phyloP scores from a whole-genome alignment of 2,329 filamentous ascomycete genomes.

The Aspergillus fumigatiaffinis region DNA sequence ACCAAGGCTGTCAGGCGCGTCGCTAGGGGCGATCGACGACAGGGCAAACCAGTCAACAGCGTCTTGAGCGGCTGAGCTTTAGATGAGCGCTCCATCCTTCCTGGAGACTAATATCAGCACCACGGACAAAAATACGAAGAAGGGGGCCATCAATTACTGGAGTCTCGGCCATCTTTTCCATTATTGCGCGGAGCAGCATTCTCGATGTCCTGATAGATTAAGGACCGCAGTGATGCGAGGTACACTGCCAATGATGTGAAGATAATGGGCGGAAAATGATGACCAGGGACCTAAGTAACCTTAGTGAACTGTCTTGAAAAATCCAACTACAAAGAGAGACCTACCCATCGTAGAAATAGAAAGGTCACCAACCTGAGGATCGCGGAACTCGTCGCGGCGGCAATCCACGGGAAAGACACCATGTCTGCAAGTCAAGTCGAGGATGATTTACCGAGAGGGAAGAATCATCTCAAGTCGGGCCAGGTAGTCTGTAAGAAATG shows the following conservation, averaged over 20 bases:
- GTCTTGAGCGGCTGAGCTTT: conserved; percentile 52
- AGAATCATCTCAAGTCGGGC: background rate
- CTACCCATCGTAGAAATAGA: conserved; percentile 45
- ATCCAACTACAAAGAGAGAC: background rate
- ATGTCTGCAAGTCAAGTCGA: conserved; percentile 17
- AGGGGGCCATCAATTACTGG: background rate
- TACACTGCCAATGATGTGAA: conserved; percentile 45
- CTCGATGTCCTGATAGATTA: conserved; percentile 11
- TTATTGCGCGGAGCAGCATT: conserved; percentile 4
- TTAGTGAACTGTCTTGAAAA: background rate
- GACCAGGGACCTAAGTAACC: conserved; percentile 34
- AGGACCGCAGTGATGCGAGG: conserved; percentile 34
- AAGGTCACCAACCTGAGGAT: conserved; percentile 35
- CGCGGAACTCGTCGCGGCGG: conserved; percentile 34
- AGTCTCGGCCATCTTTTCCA: conserved; percentile 7
- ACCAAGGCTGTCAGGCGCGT: conserved; percentile 67
- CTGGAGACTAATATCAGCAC: background rate
- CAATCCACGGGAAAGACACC: conserved; percentile 28
- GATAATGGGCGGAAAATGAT: conserved; percentile 34
- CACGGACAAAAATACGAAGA: background rate
- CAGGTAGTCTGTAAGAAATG: background rate
- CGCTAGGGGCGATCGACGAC: conserved; percentile 61
- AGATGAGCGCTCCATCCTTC: background rate
- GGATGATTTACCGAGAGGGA: background rate
- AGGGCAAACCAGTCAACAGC: conserved; percentile 72